phyloP scores from a whole-genome alignment of 73 alveolate species.

The Paramecium pentaurelia region DNA sequence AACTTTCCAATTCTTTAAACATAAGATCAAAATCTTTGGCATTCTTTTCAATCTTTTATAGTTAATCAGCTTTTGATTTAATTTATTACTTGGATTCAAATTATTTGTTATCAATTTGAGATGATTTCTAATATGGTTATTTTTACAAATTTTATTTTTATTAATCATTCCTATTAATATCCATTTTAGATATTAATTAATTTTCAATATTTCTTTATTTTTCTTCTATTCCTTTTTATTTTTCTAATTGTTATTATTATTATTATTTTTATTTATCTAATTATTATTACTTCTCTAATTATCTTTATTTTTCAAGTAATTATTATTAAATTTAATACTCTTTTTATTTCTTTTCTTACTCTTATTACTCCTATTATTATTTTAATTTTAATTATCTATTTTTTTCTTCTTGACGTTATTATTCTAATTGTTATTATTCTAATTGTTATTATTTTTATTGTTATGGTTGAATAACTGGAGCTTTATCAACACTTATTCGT shows the following conservation, averaged over 20 bases:
- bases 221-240: neutral
- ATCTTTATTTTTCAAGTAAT: neutral
- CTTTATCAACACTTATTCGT: conserved; percentile 18
- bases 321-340: neutral
- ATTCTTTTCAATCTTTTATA: neutral
- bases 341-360: neutral
- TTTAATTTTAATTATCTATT: neutral
- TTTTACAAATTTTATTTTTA: neutral
- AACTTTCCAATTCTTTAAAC: neutral
- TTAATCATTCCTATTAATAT: neutral
- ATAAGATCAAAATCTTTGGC: neutral
- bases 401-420: neutral
- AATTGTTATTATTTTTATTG: too few relatives aligned
- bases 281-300: neutral
- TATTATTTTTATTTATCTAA: neutral
- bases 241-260: neutral
- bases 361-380: neutral
- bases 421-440: neutral
- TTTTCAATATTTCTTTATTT: neutral
- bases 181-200: neutral
- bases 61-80: neutral
- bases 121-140: neutral
- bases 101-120: neutral
- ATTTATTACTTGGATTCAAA: neutral
- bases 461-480: neutral